Conservation (phyloP, 2,329 filamentous ascomycete species). For the Botrytis elliptica region DNA sequence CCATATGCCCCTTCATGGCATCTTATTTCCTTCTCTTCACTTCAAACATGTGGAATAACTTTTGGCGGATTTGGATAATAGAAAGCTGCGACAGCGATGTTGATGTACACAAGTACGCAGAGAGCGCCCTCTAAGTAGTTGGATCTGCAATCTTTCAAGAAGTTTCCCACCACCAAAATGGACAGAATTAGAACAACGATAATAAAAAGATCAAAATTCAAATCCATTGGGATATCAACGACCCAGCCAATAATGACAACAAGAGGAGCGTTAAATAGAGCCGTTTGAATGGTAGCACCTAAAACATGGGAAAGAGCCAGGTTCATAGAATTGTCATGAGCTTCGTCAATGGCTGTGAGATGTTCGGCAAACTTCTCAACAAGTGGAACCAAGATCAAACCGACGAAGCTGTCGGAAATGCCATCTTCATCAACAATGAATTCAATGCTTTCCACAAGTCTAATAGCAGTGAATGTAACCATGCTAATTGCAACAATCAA, state of each 20-base stretch:
- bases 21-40: too few relatives aligned
- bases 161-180: conserved; percentile 84
- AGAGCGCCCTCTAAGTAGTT: conserved; percentile 88
- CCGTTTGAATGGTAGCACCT: conserved; percentile 84
- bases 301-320: conserved; percentile 32
- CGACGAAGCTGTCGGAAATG: conserved; percentile 58
- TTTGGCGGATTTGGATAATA: conserved; percentile 51
- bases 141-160: conserved; percentile 81
- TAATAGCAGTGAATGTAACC: conserved; percentile 71
- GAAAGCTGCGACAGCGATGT: conserved; percentile 58
- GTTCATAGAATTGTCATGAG: conserved; percentile 72
- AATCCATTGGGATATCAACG: conserved; percentile 65
- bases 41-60: not conserved
- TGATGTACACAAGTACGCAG: conserved; percentile 66
- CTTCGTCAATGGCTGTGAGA: conserved; percentile 79
- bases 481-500: conserved; percentile 63
- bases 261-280: conserved; percentile 81
- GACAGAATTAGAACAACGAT: conserved; percentile 74
- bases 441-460: conserved; percentile 70
- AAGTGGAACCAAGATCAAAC: conserved; percentile 75
- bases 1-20: not conserved
- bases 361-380: conserved; percentile 88
- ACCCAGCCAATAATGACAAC: conserved; percentile 84
- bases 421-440: conserved; percentile 52
- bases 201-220: conserved; percentile 87